Conservation (phyloP, 1,284 basidiomycete genomes). For the Moesziomyces globuligerus region DNA sequence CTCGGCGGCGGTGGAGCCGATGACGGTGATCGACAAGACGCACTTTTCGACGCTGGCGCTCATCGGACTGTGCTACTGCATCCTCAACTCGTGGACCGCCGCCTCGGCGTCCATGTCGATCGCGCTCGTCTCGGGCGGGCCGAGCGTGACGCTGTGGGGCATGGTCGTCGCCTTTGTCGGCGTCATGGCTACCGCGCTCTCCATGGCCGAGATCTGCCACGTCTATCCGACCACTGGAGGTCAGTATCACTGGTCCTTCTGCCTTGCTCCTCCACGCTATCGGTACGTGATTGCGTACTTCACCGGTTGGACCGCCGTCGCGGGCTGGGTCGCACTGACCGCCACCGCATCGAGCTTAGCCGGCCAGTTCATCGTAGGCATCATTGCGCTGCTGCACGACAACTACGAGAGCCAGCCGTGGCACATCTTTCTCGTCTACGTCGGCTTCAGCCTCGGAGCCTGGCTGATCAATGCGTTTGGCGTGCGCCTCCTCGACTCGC, state of each 20-base stretch:
- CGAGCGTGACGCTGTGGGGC: constrained; percentile 68
- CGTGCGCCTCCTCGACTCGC: constrained; percentile 37
- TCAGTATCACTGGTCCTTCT: constrained; percentile 68
- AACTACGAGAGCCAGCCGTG: constrained; percentile 60
- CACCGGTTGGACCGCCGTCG: constrained; percentile 53
- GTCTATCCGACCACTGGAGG: constrained; percentile 64
- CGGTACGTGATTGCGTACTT: constrained; percentile 60
- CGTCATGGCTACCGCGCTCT: constrained; percentile 64
- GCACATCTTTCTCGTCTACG: constrained; percentile 59
- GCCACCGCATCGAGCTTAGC: constrained; percentile 60
- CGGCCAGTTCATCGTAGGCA: constrained; percentile 67
- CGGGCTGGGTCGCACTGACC: constrained; percentile 68
- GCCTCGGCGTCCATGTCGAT: constrained; percentile 59
- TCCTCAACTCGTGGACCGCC: constrained; percentile 65
- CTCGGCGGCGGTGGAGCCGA: neutral
- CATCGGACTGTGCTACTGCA: constrained; percentile 51
- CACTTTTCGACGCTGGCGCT: constrained; percentile 43
- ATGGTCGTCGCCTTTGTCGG: constrained; percentile 66
- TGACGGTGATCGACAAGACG: constrained; percentile 6
- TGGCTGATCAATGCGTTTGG: constrained; percentile 60
- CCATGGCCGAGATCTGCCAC: constrained; percentile 66
- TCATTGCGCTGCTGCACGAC: constrained; percentile 66
- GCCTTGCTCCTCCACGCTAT: constrained; percentile 60
- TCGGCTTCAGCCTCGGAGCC: constrained; percentile 47
- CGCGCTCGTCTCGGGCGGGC: constrained; percentile 66